These are phyloP conservation scores for Daldinia vernicosa DNA, from an alignment of 495 filamentous ascomycete species.

Conservation along the genomic window DNA sequence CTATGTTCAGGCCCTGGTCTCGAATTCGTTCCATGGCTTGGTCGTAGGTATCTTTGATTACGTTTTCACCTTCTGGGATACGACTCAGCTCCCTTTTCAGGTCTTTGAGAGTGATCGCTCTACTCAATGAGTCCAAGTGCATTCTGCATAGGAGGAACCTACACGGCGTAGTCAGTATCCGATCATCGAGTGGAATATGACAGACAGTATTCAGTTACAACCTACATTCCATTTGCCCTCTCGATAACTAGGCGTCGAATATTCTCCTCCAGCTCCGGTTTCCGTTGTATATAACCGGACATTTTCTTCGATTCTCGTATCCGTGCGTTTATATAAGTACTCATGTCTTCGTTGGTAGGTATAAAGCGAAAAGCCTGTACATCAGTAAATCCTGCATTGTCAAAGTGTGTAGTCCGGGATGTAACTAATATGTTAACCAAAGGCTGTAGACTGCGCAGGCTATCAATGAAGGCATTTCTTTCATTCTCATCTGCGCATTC, in stretches of 20 bases:
- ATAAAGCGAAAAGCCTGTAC: slow-evolving; percentile 44
- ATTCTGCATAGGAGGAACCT: slow-evolving; percentile 57
- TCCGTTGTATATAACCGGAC: slow-evolving; percentile 35
- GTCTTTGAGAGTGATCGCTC: slow-evolving; percentile 47
- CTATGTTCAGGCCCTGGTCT: slow-evolving; percentile 40
- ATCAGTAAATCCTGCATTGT: slow-evolving; percentile 41
- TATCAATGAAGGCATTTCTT: slow-evolving; percentile 43
- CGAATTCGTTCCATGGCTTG: slow-evolving; percentile 54
- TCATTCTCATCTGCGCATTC: slow-evolving; percentile 51
- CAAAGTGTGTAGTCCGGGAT: slow-evolving; percentile 45
- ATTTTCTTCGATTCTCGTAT: slow-evolving; percentile 42
- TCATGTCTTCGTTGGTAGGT: slow-evolving; percentile 47
- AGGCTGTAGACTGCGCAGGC: slow-evolving; percentile 46
- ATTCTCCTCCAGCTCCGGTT: slow-evolving; percentile 30
- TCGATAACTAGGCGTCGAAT: slow-evolving; percentile 38
- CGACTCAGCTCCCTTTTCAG: slow-evolving; percentile 40
- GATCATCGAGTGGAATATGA: not conserved
- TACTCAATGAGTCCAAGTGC: slow-evolving; percentile 50
- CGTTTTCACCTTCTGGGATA: slow-evolving; percentile 38
- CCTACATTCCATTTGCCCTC: slow-evolving; percentile 37
- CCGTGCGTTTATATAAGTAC: slow-evolving; percentile 46
- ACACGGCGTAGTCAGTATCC: slow-evolving; percentile 4
- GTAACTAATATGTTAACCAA: slow-evolving; percentile 47
- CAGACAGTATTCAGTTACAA: not conserved
- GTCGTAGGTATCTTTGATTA: slow-evolving; percentile 48